Base-by-base conservation (phyloP, 495 filamentous ascomycete species). In the Neurospora sp. region DNA sequence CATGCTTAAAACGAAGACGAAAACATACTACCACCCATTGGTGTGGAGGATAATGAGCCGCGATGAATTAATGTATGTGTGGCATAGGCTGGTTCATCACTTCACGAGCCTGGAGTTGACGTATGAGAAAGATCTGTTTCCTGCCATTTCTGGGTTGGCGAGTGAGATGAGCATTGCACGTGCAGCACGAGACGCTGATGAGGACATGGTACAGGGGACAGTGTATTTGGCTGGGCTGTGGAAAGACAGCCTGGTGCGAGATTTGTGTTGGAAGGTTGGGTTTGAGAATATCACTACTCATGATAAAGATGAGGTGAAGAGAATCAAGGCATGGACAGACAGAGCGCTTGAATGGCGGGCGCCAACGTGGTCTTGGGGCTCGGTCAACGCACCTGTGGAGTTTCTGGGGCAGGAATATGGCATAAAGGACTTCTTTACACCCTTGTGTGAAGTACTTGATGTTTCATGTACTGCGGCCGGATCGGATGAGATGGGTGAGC, bases 281-380 rank as follows among this genome's bases (percentile, higher is more conserved):
- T 46, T 10, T 20, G 7, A 4, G 8, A 48, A 12, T 20, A 20
- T 11, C 44, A 11, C 8, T 20, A 48, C 3, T 22, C 9, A 53
- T 22, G 46, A 2, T 2, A 53, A 22, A 22, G 46, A 53, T 22
- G 46, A 53, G 4, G 46, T 42, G 41, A 42, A 18, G 22, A 5
- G 18, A 9, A 0, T 14, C 18, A 61, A 46, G 71, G 31, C 48
- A 14, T 71, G 20, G 71, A 12, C 3, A 0, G 27, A 39, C 1
- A 42, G 76, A 18, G 38, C 76, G 65, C 12, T 0, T 14, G 16
- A 20, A 39, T 78, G 75, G 75, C 53, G 75, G 22, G 76, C 76
- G 11, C 76, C 76, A 37, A 73, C 76, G 59, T 78, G 76, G 76
- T 76, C 74, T n/a, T 78, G 76, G 76, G 76, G 71, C 0, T 31